A percentile compares a stretch with the other conserved stretches of the same genome.
Conservation (phyloP, 176 grass and related monocot genomes). For the Triticum dicoccoides region DNA sequence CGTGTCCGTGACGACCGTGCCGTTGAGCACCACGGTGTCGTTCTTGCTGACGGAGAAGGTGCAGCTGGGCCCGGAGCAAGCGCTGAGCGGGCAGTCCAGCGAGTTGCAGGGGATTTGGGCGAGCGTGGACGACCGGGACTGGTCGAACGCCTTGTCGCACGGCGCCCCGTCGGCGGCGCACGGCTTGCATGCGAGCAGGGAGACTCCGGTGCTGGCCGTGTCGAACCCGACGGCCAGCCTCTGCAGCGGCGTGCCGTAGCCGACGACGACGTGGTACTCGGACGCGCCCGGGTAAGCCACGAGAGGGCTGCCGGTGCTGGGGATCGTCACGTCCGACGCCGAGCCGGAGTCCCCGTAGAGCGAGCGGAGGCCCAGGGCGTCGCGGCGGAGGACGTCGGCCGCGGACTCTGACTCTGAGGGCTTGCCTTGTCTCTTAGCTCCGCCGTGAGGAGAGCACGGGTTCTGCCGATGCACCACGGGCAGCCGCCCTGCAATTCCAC, state of each 20-base stretch:
- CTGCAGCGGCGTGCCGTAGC: constrained; percentile 40
- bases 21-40: constrained; percentile 17
- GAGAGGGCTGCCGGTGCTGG: background rate
- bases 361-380: background rate
- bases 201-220: background rate
- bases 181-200: constrained; percentile 38
- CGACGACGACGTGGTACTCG: constrained; percentile 42
- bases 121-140: constrained; percentile 35
- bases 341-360: background rate
- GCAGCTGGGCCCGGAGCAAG: constrained; percentile 22
- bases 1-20: constrained; percentile 36
- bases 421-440: background rate
- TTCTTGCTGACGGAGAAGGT: constrained; percentile 5
- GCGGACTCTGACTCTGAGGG: background rate
- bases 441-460: background rate
- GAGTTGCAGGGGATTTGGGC: constrained; percentile 33
- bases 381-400: background rate
- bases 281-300: background rate
- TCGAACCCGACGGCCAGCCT: constrained; percentile 10
- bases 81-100: constrained; percentile 17
- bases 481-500: background rate
- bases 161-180: constrained; percentile 6
- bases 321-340: background rate
- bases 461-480: background rate
- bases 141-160: constrained; percentile 40